These are phyloP conservation scores for Alisma plantagoaquatica DNA, from an alignment of 106 monocot genomes.

Conservation along the genomic window DNA sequence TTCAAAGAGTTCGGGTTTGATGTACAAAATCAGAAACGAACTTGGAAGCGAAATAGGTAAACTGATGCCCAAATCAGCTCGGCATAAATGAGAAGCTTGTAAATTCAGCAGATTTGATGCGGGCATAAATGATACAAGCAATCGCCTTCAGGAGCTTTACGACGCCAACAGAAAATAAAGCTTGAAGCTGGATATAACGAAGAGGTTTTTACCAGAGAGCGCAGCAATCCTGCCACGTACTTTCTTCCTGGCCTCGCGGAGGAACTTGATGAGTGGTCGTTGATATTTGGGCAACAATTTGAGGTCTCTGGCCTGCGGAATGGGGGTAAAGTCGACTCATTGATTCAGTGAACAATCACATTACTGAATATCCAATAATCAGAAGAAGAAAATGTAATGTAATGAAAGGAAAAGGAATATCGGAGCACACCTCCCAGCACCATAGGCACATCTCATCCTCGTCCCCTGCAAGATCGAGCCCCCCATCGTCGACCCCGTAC, in stretches of 20 bases:
- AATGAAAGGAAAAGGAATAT: too few species aligned
- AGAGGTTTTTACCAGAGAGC: slow-evolving; percentile 18
- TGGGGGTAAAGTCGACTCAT: too few species aligned
- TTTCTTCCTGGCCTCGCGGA: slow-evolving; percentile 16
- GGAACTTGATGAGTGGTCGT: slow-evolving; percentile 11
- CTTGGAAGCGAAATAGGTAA: background rate
- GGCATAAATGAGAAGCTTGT: background rate
- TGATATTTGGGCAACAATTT: slow-evolving; percentile 42
- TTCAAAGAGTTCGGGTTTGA: too few species aligned
- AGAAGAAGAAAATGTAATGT: slow-evolving; percentile 6
- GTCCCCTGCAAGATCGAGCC: slow-evolving; percentile 80
- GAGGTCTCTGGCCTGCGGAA: slow-evolving; percentile 54
- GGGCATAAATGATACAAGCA: background rate
- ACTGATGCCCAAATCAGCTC: background rate
- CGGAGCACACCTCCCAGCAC: slow-evolving; percentile 99
- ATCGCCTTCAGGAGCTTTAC: background rate
- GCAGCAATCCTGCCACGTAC: slow-evolving; percentile 14
- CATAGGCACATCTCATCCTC: slow-evolving; percentile 62
- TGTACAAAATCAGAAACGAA: background rate
- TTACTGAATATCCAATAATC: background rate
- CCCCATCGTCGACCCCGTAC: slow-evolving; percentile 54
- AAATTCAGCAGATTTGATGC: background rate
- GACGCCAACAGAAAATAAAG: background rate
- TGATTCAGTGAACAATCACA: background rate
- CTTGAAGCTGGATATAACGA: too few species aligned